Evolutionary conservation across 106 monocot genomes (phyloP).

Genomic region (Xerophyta viscosa): DNA sequence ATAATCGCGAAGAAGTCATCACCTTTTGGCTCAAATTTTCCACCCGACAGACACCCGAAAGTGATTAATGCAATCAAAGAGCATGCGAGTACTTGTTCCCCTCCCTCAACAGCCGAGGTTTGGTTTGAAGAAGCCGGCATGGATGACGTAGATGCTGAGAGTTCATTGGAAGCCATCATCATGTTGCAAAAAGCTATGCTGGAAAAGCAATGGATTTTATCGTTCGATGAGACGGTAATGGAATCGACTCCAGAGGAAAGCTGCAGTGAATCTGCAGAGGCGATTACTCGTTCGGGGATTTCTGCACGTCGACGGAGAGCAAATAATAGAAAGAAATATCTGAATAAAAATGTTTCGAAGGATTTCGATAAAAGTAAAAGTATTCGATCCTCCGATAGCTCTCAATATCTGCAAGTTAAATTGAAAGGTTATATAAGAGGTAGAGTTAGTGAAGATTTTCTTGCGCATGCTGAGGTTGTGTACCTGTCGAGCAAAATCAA

Average conservation of each 20-base stretch:
- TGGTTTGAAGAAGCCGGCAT: slow-evolving; percentile 18
- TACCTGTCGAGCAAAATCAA: slow-evolving; percentile 47
- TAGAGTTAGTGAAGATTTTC: slow-evolving; percentile 39
- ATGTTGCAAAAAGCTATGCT: slow-evolving; percentile 90
- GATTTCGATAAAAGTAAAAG: slow-evolving; percentile 5
- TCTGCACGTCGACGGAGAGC: slow-evolving; percentile 67
- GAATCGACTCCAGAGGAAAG: slow-evolving; percentile 15
- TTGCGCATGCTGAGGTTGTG: slow-evolving; percentile 63
- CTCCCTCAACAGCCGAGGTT: slow-evolving; percentile 19
- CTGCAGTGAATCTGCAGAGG: slow-evolving; percentile 7
- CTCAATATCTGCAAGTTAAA: slow-evolving; percentile 24
- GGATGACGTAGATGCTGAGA: slow-evolving; percentile 35
- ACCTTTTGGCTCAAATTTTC: slow-evolving; percentile 30
- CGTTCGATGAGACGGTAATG: slow-evolving; percentile 23
- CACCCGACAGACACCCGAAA: slow-evolving; percentile 26
- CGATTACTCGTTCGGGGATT: slow-evolving; percentile 60
- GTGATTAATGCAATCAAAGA: slow-evolving; percentile 55
- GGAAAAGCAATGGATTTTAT: slow-evolving; percentile 94
- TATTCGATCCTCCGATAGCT: slow-evolving; percentile 18
- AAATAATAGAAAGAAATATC: slow-evolving; percentile 16
- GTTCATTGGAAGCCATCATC: slow-evolving; percentile 73
- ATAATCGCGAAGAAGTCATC: slow-evolving; percentile 38
- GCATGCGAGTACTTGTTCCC: slow-evolving; percentile 22
- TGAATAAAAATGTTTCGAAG: slow-evolving; percentile 6
- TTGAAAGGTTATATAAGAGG: slow-evolving; percentile 44